Percentiles rank a stretch among this genome's conserved stretches.
Evolutionary conservation across 805 yeast species (phyloP).

Genomic region (Hanseniaspora hatyaiensis): DNA sequence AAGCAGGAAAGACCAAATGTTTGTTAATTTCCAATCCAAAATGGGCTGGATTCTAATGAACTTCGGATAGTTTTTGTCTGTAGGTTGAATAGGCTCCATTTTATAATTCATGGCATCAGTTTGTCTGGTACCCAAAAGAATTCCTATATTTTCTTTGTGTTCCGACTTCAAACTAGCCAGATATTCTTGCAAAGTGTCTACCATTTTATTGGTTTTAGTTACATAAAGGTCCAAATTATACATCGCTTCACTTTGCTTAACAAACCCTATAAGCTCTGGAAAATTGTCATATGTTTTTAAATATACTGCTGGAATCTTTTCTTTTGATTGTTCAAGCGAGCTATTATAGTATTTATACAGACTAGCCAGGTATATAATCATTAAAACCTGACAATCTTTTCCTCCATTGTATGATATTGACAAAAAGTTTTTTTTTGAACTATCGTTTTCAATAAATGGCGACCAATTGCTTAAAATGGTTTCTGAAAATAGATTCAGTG

Average conservation of each 20-base stretch:
- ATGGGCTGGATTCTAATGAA: slow-evolving; percentile 80
- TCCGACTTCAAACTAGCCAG: neutral
- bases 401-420: slow-evolving; percentile 93
- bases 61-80: slow-evolving; percentile 87
- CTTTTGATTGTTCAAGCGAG: slow-evolving; percentile 22
- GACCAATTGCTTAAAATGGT: slow-evolving; percentile 21
- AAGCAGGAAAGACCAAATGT: slow-evolving; percentile 74
- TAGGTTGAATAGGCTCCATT: slow-evolving; percentile 40
- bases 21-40: slow-evolving; percentile 71
- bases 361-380: slow-evolving; percentile 58
- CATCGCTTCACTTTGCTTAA: slow-evolving; percentile 38
- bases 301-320: slow-evolving; percentile 46
- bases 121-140: slow-evolving; percentile 77
- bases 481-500: slow-evolving; percentile 21
- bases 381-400: slow-evolving; percentile 86
- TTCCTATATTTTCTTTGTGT: slow-evolving; percentile 41
- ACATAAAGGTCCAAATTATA: slow-evolving; percentile 43
- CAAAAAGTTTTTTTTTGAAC: slow-evolving; percentile 34
- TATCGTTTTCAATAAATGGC: slow-evolving; percentile 24
- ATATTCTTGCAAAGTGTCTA: neutral
- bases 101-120: slow-evolving; percentile 73
- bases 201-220: slow-evolving; percentile 19
- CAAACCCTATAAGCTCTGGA: slow-evolving; percentile 55
- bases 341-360: slow-evolving; percentile 26
- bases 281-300: slow-evolving; percentile 68